Evolutionary conservation across 2,329 filamentous ascomycete species (phyloP).

Genomic region (Parafenestella ontariensis): DNA sequence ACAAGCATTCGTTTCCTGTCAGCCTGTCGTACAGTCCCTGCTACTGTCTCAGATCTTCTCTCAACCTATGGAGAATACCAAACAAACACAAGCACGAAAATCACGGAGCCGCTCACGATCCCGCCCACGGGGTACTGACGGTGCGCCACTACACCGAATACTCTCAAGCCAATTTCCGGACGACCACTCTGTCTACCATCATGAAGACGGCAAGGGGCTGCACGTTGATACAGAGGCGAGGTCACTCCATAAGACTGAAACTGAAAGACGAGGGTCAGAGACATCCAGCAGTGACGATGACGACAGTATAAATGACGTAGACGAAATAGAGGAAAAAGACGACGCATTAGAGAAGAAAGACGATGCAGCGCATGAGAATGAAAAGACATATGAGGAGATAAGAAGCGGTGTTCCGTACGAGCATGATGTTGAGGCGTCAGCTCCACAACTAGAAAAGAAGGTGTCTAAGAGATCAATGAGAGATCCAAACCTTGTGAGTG

Average conservation of each 20-base stretch:
- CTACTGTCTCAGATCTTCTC: neutral
- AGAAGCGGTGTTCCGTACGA: constrained; percentile 38
- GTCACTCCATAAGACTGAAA: constrained; percentile 37
- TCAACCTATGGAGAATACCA: constrained; percentile 5
- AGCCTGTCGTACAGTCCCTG: neutral
- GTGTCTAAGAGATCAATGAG: constrained; percentile 31
- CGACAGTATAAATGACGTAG: constrained; percentile 15
- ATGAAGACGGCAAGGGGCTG: constrained; percentile 36
- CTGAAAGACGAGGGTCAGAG: constrained; percentile 24
- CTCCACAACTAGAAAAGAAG: constrained; percentile 33
- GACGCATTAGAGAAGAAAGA: constrained; percentile 21
- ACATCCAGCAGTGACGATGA: constrained; percentile 16
- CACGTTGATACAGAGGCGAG: constrained; percentile 27
- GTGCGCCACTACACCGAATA: constrained; percentile 32
- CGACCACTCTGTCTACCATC: constrained; percentile 46
- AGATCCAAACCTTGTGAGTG: constrained; percentile 44
- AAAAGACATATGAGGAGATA: constrained; percentile 35
- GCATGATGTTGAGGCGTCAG: constrained; percentile 36
- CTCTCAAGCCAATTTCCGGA: constrained; percentile 43
- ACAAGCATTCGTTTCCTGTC: neutral
- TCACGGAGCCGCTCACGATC: constrained; percentile 35
- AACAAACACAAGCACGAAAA: neutral
- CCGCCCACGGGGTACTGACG: constrained; percentile 26
- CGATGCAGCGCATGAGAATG: constrained; percentile 8
- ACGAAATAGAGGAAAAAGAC: constrained; percentile 5